These are phyloP conservation scores for Xylaria sp. DNA, from an alignment of 2,329 filamentous ascomycete species.

Conservation along the genomic window DNA sequence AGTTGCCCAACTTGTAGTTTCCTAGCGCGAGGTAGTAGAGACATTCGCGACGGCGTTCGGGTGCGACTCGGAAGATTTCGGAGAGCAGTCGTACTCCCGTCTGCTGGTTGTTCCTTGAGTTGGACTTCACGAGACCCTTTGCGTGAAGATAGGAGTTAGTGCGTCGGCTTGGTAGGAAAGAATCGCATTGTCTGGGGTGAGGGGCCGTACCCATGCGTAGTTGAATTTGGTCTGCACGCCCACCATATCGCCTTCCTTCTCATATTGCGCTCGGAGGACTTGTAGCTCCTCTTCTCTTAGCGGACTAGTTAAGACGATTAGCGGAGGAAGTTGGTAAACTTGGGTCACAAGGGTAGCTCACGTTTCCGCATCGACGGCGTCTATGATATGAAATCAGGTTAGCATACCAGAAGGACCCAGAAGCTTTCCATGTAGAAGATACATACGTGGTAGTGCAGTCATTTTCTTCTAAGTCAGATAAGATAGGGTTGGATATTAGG, in stretches of 20 bases:
- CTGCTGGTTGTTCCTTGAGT: constrained; percentile 85
- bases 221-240: constrained; percentile 99
- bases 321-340: constrained; percentile 22
- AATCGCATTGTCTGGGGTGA: not conserved
- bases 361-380: constrained; percentile 98
- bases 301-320: constrained; percentile 65
- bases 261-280: constrained; percentile 92
- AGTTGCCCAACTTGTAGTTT: constrained; percentile 98
- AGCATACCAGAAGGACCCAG: constrained; percentile 14
- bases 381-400: constrained; percentile 59
- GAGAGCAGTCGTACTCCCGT: constrained; percentile 92
- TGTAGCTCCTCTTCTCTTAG: constrained; percentile 92
- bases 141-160: constrained; percentile 26
- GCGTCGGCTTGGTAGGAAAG: constrained; percentile 3
- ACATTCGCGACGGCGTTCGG: constrained; percentile 94
- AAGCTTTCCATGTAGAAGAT: not conserved
- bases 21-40: constrained; percentile 97
- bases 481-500: not conserved
- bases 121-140: constrained; percentile 95
- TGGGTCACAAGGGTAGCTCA: constrained; percentile 54
- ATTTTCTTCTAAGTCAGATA: constrained; percentile 37
- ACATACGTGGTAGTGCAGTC: constrained; percentile 51
- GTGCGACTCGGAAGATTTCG: constrained; percentile 94
- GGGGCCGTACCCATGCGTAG: constrained; percentile 86
- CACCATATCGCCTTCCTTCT: constrained; percentile 97